Evolutionary conservation across 2,329 filamentous ascomycete species (phyloP), one percentile per base, ranked within the genome.

Genomic region (Zymoseptoria crescenta): DNA sequence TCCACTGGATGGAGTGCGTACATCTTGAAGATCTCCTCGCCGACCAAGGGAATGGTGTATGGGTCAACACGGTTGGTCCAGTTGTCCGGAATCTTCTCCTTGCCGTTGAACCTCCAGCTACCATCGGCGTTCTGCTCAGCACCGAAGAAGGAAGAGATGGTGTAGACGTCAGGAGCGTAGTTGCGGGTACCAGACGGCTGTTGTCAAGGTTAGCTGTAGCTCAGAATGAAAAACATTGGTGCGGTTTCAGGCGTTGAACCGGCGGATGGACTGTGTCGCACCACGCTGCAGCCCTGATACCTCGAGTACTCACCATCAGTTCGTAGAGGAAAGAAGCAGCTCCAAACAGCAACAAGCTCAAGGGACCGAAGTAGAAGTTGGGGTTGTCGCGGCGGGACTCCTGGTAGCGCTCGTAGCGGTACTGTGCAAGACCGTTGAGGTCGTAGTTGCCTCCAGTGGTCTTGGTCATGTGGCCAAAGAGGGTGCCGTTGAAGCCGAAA

Each of bases 271-370:
- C 24, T 24, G 24, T 24, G 24, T 24, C 24, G 24, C 24, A 24
- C 24, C 24, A 24, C 24, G 29, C 8, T 30, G 29, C 29, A 30
- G 29, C 2, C 29, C 29, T 30, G 8, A 20, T 55, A 13, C 56
- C 56, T 16, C 24, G 24, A 27, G 51, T 28, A 16, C 35, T 58
- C 24, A 52, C 24, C 64, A 76, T 75, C 6, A 78, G 68, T 60
- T 75, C 72, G 68, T 77, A 78, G 10, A 78, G 61, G 70, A 78
- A 78, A 49, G 71, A 73, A 1, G 76, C 72, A 20, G 76, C 75
- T 41, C 76, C 75, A 61, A 72, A 76, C 16, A 76, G 69, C 5
- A 78, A 68, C 3, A 77, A 64, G 9, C 69, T 65, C 13, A 73
- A 62, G 1, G 75, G 75, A n/a, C 75, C 74, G 53, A 76, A 78